Evolutionary conservation across 1,284 basidiomycete genomes (phyloP), one percentile per base, ranked within the genome.

Genomic region (Tetrapyrgos nigripes): DNA sequence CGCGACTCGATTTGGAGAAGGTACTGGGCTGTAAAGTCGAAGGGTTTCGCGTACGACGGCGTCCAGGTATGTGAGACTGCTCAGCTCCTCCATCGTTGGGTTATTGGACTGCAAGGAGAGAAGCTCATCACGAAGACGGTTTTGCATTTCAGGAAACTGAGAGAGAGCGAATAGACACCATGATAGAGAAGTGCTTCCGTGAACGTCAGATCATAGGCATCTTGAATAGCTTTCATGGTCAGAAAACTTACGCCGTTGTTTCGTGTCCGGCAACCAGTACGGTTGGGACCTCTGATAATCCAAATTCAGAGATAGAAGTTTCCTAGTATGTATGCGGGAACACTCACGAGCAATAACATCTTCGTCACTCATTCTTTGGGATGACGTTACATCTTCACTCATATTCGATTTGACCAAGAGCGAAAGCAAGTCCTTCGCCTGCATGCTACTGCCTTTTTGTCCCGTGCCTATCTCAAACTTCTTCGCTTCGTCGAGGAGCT

Each of bases 41-140:
- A 95, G 74, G 0, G 81, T 79, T 72, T 96, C 93, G 33, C 87
- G 83, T 3, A 91, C 77, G n/a, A 93, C 86, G 21, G 75, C 73
- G 60, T 89, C 87, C 10, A 89, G 83, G 64, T 87, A 88, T 2
- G 82, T 80, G 14, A 89, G 75, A 1, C 76, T 70, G 58, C 82
- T 81, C 14, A 89, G 75, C 49, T 86, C 79, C 14, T 88, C 87
- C 82, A 87, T 85, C 0, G 82, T 79, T 1, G 84, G 84, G 3
- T 68, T 78, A n/a, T 87, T 83, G 0, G 78, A 80, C 1, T 73
- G 68, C 6, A 86, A 66, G 0, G 73, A 66, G 6, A 79, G 64
- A 0, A 92, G 75, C 68, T 97, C 94, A 2, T 83, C 77, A 1
- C 92, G 84, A 1, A 96, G 82, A 62, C 84, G 86, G 13, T 67